Evolutionary conservation across 441 rosid species (phyloP).

Genomic region (Brassica hybrid): DNA sequence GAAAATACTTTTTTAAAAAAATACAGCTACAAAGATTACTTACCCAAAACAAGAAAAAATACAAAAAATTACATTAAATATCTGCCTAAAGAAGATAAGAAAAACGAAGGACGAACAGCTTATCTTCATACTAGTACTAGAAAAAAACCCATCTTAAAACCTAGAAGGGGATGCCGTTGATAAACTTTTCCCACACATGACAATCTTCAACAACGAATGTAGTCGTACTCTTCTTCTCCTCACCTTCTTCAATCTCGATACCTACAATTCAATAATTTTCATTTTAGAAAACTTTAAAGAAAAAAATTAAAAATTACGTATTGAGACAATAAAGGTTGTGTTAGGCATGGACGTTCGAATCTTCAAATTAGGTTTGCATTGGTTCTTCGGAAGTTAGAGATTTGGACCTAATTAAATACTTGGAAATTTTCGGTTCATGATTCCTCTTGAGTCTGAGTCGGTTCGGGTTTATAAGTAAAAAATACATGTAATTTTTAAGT

Average conservation of each 20-base stretch:
- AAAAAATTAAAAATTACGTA: background rate
- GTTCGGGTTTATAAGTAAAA: no score
- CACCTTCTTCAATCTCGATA: slow-evolving; percentile 62
- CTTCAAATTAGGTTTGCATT: no score
- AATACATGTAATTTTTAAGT: no score
- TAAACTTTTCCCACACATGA: slow-evolving; percentile 77
- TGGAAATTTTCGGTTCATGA: no score
- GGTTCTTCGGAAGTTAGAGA: no score
- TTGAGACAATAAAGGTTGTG: background rate
- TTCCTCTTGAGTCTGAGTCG: no score
- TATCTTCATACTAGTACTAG: background rate
- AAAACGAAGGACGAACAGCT: background rate
- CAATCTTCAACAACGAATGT: slow-evolving; percentile 71
- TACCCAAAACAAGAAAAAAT: background rate
- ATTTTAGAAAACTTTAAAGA: background rate
- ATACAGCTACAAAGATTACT: slow-evolving; percentile 13
- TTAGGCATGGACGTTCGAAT: no score
- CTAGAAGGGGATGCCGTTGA: slow-evolving; percentile 62
- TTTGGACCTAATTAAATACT: no score
- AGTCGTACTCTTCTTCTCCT: slow-evolving; percentile 52
- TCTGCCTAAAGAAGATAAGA: slow-evolving; percentile 4
- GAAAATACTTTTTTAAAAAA: no score
- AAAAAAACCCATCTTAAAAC: background rate
- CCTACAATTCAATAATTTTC: slow-evolving; percentile 49
- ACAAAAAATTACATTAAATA: slow-evolving; percentile 19